Conservation (phyloP, 352 stramenopile species). For the Globisporangium heterothallicum region DNA sequence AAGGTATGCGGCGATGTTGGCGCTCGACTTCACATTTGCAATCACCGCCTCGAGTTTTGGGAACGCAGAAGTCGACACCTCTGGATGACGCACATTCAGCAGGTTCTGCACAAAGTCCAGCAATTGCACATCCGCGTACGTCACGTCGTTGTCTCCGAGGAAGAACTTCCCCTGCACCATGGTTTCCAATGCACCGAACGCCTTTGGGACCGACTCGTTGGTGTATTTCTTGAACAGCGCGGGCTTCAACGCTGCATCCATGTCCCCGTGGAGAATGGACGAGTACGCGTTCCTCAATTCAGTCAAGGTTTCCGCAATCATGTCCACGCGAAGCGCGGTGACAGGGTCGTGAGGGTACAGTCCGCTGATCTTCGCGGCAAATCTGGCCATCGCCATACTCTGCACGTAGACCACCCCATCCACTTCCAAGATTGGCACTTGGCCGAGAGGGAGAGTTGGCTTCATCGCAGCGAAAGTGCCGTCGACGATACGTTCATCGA, state of each 20-base stretch:
- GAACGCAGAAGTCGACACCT: neutral
- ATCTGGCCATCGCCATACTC: constrained; percentile 38
- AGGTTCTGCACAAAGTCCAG: constrained; percentile 3
- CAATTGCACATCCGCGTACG: constrained; percentile 18
- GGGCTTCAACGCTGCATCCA: constrained; percentile 22
- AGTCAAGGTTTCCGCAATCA: constrained; percentile 12
- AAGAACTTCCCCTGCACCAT: constrained; percentile 22
- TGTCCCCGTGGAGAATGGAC: constrained; percentile 20
- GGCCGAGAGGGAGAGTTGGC: constrained; percentile 36
- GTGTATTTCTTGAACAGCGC: constrained; percentile 1
- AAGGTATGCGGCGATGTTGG: constrained; percentile 28
- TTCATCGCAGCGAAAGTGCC: constrained; percentile 48
- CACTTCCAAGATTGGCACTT: constrained; percentile 35
- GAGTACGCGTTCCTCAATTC: constrained; percentile 11
- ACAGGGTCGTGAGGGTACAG: constrained; percentile 26
- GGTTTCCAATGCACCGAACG: constrained; percentile 32
- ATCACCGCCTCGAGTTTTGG: constrained; percentile 18
- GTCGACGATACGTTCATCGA: constrained; percentile 47
- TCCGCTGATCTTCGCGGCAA: constrained; percentile 30
- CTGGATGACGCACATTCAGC: neutral
- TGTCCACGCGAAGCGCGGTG: constrained; percentile 24
- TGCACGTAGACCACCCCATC: constrained; percentile 28
- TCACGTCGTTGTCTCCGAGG: constrained; percentile 23
- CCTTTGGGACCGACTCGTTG: constrained; percentile 2
- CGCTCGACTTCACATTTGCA: constrained; percentile 16